Conservation (phyloP, 345 rosid species). For the Geranium rotundifolium region DNA sequence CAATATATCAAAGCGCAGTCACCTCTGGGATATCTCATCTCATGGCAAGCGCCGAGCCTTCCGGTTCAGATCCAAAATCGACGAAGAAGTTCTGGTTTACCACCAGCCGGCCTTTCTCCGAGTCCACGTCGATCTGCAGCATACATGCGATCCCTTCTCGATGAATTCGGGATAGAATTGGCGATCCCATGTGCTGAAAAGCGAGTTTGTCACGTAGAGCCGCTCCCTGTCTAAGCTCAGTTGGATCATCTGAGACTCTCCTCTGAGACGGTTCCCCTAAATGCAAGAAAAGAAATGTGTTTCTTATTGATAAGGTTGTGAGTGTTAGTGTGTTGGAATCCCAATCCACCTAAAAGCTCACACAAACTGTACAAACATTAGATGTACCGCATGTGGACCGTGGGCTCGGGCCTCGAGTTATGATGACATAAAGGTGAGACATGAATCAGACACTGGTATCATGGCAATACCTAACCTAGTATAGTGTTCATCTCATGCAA, state of each 20-base stretch:
- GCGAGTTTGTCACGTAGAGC: constrained; percentile 81
- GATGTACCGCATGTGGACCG: too few relatives aligned
- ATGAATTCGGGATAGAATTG: constrained; percentile 69
- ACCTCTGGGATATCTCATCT: constrained; percentile 94
- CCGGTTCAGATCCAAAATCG: constrained; percentile 72
- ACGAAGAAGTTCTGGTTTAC: constrained; percentile 61
- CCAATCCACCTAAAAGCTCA: too few relatives aligned
- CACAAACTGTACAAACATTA: too few relatives aligned
- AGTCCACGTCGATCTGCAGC: constrained; percentile 68
- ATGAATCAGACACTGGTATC: too few relatives aligned
- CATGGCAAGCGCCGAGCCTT: constrained; percentile 89
- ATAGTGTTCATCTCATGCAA: too few relatives aligned
- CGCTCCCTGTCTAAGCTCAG: constrained; percentile 84
- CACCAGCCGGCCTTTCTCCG: constrained; percentile 56
- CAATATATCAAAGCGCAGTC: constrained; percentile 94
- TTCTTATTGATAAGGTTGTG: too few relatives aligned
- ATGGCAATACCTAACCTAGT: too few relatives aligned
- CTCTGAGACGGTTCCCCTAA: constrained; percentile 62
- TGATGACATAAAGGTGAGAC: too few relatives aligned
- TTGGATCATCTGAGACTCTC: constrained; percentile 91
- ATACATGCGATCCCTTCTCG: constrained; percentile 87
- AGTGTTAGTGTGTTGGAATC: too few relatives aligned
- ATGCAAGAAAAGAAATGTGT: background rate
- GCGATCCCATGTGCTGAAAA: constrained; percentile 73
- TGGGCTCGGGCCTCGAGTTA: too few relatives aligned